Evolutionary conservation across 805 yeast genomes (phyloP).

Genomic region (Myxozyma monticola): DNA sequence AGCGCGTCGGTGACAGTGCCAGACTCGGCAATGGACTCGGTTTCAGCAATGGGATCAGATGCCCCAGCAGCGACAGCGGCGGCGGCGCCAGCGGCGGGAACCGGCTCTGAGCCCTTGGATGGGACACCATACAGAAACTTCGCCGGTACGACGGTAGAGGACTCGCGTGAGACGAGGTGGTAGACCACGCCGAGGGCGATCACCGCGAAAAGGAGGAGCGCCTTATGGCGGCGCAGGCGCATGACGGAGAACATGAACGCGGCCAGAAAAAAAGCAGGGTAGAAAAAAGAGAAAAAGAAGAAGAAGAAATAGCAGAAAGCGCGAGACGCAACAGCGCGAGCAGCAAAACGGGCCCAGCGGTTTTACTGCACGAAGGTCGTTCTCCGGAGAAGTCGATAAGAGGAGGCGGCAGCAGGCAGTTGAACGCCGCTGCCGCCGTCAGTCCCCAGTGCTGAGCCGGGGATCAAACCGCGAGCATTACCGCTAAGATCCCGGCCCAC

Average conservation of each 20-base stretch:
- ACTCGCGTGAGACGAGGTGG: constrained; percentile 5
- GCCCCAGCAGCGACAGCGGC: neutral
- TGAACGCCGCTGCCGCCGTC: too few species aligned
- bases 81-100: constrained; percentile 1
- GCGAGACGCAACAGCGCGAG: neutral
- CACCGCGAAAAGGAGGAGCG: constrained; percentile 6
- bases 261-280: neutral
- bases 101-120: neutral
- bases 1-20: neutral
- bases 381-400: too few species aligned
- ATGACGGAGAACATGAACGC: constrained; percentile 2
- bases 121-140: too few species aligned
- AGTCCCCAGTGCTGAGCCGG: too few species aligned
- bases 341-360: too few species aligned
- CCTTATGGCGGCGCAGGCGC: constrained; percentile 14
- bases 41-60: neutral
- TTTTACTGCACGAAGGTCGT: too few species aligned
- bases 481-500: too few species aligned
- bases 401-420: too few species aligned
- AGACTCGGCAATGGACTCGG: neutral
- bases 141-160: constrained; percentile 6
- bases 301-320: too few species aligned
- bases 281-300: neutral
- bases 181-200: constrained; percentile 9
- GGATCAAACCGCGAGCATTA: too few species aligned